Conservation (phyloP, 129 eudicot species). For the Artemisia argyi region DNA sequence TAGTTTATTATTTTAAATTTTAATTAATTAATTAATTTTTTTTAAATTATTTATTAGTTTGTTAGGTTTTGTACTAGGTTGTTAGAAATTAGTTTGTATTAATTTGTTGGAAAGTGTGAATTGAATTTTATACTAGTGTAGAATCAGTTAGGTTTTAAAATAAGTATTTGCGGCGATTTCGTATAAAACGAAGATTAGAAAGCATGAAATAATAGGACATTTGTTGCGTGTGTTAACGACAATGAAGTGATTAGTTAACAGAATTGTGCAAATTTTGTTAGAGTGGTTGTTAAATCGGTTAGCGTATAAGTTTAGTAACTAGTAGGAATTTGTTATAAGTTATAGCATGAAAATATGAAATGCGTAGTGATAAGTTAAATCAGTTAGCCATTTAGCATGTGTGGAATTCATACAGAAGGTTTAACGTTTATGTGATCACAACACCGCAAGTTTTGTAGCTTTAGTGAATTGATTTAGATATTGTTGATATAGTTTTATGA, state of each 20-base stretch:
- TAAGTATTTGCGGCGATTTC: slow-evolving; percentile 4
- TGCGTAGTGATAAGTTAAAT: background rate
- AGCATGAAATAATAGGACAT: background rate
- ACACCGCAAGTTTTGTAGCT: too few relatives aligned
- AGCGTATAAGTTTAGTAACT: too few relatives aligned
- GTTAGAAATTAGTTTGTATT: too few relatives aligned
- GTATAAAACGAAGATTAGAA: background rate
- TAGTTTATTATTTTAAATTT: slow-evolving; percentile 5
- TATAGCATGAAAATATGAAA: too few relatives aligned
- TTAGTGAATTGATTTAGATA: too few relatives aligned
- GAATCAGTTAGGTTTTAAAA: slow-evolving; percentile 16
- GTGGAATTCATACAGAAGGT: background rate
- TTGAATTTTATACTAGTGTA: background rate
- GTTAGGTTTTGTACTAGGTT: too few relatives aligned
- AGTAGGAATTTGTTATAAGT: too few relatives aligned
- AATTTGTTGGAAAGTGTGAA: background rate
- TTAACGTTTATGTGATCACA: slow-evolving; percentile 3
- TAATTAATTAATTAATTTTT: too few relatives aligned
- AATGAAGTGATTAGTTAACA: background rate
- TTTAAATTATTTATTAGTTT: too few relatives aligned
- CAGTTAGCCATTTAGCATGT: background rate
- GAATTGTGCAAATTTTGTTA: background rate
- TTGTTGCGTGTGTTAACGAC: too few relatives aligned
- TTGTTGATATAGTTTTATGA: too few relatives aligned
- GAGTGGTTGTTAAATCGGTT: too few relatives aligned